Conservation (phyloP, 2,329 filamentous ascomycete genomes). For the Ophiostoma sp. region DNA sequence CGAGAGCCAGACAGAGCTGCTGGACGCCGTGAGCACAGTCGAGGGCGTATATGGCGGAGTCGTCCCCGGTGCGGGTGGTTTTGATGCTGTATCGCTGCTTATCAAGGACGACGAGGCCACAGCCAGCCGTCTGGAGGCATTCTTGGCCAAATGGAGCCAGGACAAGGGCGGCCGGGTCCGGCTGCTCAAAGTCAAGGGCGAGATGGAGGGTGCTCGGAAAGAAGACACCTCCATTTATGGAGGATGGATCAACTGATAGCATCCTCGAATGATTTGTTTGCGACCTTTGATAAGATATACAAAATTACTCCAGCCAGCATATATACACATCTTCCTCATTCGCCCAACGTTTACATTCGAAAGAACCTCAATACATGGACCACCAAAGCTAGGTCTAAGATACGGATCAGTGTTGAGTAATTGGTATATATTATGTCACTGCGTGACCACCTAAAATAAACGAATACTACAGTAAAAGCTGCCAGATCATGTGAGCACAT, state of each 20-base stretch:
- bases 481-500: background rate
- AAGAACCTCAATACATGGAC: background rate
- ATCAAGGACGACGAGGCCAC: slow-evolving; percentile 67
- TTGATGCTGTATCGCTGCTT: slow-evolving; percentile 79
- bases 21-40: slow-evolving; percentile 71
- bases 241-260: background rate
- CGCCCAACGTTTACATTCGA: background rate
- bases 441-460: background rate
- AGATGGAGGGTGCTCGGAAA: slow-evolving; percentile 59
- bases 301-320: background rate
- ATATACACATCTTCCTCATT: background rate
- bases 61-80: slow-evolving; percentile 89
- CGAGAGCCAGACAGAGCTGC: slow-evolving; percentile 70
- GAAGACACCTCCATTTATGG: slow-evolving; percentile 43
- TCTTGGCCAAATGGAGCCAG: slow-evolving; percentile 60
- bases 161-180: slow-evolving; percentile 58
- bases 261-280: background rate
- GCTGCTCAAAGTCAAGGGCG: slow-evolving; percentile 63
- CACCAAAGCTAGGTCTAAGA: too few species aligned
- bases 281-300: background rate
- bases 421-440: slow-evolving; percentile 4
- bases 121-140: slow-evolving; percentile 51
- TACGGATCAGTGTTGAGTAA: background rate
- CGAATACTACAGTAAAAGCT: background rate
- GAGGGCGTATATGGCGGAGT: slow-evolving; percentile 84